Evolutionary conservation across 2,329 filamentous ascomycete species (phyloP), one percentile per base, ranked within the genome.

Genomic region (Fusarium brevicatenulatum): DNA sequence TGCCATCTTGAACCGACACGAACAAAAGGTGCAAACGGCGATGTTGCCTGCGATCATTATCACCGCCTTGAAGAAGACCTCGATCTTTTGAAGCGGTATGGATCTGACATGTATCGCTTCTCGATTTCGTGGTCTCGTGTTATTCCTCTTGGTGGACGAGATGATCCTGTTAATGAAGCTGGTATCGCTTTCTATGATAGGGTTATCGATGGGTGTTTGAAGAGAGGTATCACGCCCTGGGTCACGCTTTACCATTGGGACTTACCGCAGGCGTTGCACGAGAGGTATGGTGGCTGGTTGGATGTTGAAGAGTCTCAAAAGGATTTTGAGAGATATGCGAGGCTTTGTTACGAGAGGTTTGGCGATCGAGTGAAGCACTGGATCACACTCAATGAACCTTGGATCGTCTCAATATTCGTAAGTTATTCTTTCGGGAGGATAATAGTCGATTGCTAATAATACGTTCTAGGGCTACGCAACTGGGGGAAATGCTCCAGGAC

Each of bases 171-270:
- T 75, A 92, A 91, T 77, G 84, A 90, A 74, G 85, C 87, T 53
- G 90, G 90, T 3, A 76, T 92, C 16, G 82, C 86, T 34, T 88
- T 89, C 77, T 92, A 92, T 79, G 82, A 87, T 74, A 84, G 86
- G 43, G 84, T 92, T 39, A 87, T 91, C 30, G 88, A 92, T 68
- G 86, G 88, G 57, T 83, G 92, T 19, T 77, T 86, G 23, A 85
- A 82, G 6, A 85, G 87, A 16, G 88, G 86, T 28, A 91, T 92
- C 68, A 85, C 84, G 37, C 90, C 91, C 0, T 85, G 91, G 78
- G 83, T 91, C 43, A 92, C 91, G 1, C 82, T 92, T 2, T 91
- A 88, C 75, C 91, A 92, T 78, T 92, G 90, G 90, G 90, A 92
- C 19, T 68, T 82, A 0, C 82, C 82, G 0, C 81, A 82, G 19